Evolutionary conservation across 768 basidiomycete genomes (phyloP).

Genomic region (Collybia mongolica): DNA sequence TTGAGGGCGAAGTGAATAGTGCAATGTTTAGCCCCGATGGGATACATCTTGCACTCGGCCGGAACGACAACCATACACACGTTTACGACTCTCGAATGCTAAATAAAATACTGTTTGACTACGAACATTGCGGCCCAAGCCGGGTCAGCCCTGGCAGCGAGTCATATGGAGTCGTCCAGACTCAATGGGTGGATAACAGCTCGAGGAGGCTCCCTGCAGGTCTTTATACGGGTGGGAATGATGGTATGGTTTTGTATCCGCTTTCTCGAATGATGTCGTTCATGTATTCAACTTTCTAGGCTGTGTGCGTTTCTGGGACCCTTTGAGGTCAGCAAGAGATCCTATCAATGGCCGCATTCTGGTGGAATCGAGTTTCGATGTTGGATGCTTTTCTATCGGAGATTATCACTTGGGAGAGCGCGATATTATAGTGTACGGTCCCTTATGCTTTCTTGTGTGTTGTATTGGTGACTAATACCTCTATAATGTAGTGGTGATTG

Average conservation of each 20-base stretch:
- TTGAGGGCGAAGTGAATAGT: constrained; percentile 45
- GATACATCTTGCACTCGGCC: constrained; percentile 56
- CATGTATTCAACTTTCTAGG: constrained; percentile 35
- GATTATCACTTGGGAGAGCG: constrained; percentile 50
- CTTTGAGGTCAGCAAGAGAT: constrained; percentile 35
- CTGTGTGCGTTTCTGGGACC: constrained; percentile 71
- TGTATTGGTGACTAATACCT: background rate
- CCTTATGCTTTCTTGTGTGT: background rate
- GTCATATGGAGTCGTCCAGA: constrained; percentile 50
- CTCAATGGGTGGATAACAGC: constrained; percentile 50
- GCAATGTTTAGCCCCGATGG: constrained; percentile 60
- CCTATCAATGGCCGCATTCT: constrained; percentile 45
- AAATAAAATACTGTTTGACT: constrained; percentile 42
- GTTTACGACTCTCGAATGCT: constrained; percentile 64
- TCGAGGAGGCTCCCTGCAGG: constrained; percentile 33
- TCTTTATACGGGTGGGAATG: constrained; percentile 60
- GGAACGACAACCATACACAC: constrained; percentile 57
- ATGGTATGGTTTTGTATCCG: constrained; percentile 45
- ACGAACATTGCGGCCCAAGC: constrained; percentile 39
- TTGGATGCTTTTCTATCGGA: constrained; percentile 59
- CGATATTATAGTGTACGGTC: constrained; percentile 58
- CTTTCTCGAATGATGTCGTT: background rate
- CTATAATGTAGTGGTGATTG: constrained; percentile 42
- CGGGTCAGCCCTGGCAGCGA: constrained; percentile 27
- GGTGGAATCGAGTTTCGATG: constrained; percentile 54